A percentile compares a stretch with the other conserved stretches of the same genome.
These are phyloP conservation scores for Populus ilicifolia DNA, from an alignment of 345 rosid genomes.

Conservation along the genomic window DNA sequence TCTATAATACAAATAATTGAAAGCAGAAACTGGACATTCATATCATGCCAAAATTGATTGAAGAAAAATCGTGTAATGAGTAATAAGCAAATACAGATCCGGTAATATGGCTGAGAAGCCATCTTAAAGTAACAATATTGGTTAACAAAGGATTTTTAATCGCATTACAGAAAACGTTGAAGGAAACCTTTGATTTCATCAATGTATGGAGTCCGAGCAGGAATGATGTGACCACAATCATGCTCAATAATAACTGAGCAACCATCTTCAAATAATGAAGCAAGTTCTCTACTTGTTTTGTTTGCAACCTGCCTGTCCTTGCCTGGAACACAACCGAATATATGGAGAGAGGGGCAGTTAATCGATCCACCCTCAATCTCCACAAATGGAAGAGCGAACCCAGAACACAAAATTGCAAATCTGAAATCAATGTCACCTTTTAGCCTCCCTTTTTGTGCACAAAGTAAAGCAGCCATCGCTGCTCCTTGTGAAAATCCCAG, in stretches of 20 bases:
- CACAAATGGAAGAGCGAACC: conserved; percentile 41
- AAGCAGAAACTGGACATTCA: no score
- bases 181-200: conserved; percentile 68
- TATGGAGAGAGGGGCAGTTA: conserved; percentile 80
- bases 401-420: conserved; percentile 80
- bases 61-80: neutral
- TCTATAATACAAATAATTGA: no score
- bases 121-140: neutral
- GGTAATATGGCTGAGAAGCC: neutral
- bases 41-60: neutral
- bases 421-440: conserved; percentile 59
- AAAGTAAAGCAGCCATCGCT: conserved; percentile 72
- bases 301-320: conserved; percentile 78
- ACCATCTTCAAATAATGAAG: conserved; percentile 51
- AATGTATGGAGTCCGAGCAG: conserved; percentile 66
- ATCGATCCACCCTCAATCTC: conserved; percentile 36
- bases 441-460: conserved; percentile 38
- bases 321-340: conserved; percentile 62
- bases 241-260: conserved; percentile 64
- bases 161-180: conserved; percentile 47
- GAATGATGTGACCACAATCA: conserved; percentile 83
- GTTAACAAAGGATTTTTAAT: neutral
- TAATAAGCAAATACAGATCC: neutral
- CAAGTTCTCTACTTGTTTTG: conserved; percentile 56
- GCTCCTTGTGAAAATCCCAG: conserved; percentile 97